phyloP scores from a whole-genome alignment of 495 filamentous ascomycete genomes.

The Penicillium angulare region DNA sequence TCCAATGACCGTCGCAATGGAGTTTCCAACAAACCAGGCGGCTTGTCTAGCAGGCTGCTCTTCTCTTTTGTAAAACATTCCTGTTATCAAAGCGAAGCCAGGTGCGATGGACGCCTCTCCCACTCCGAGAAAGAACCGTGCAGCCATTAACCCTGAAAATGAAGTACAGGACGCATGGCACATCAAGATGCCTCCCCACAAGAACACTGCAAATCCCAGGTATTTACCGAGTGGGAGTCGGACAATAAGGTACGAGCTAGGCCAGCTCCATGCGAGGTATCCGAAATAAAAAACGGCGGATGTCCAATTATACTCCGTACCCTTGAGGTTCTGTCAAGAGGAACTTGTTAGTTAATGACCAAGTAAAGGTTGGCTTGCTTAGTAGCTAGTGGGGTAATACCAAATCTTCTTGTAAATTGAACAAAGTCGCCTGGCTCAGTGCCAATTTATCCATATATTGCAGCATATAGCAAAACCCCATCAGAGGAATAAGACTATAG shows the following conservation, averaged over 20 bases:
- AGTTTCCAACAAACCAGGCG: constrained; percentile 54
- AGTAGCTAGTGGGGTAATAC: constrained; percentile 6
- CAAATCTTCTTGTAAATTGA: constrained; percentile 45
- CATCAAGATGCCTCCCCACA: constrained; percentile 33
- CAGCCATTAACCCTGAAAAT: constrained; percentile 47
- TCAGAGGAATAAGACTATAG: constrained; percentile 47
- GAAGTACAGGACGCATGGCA: constrained; percentile 47
- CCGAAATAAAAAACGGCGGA: constrained; percentile 50
- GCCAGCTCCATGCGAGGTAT: constrained; percentile 50
- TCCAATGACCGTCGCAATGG: constrained; percentile 47
- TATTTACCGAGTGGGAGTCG: constrained; percentile 54
- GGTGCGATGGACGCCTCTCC: constrained; percentile 57
- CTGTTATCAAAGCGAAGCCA: constrained; percentile 56
- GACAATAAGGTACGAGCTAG: constrained; percentile 51
- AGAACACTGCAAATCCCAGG: constrained; percentile 29
- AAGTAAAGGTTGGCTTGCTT: no score
- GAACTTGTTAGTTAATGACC: neutral
- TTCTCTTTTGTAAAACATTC: constrained; percentile 53
- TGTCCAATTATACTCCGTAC: constrained; percentile 49
- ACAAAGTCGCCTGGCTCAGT: constrained; percentile 52
- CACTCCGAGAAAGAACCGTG: constrained; percentile 54
- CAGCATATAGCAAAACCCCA: constrained; percentile 47
- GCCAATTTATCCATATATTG: constrained; percentile 61
- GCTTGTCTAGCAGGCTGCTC: constrained; percentile 57
- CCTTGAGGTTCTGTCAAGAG: constrained; percentile 26